Conservation (phyloP, 257 asterid species). For the Haberlea rhodopensis region DNA sequence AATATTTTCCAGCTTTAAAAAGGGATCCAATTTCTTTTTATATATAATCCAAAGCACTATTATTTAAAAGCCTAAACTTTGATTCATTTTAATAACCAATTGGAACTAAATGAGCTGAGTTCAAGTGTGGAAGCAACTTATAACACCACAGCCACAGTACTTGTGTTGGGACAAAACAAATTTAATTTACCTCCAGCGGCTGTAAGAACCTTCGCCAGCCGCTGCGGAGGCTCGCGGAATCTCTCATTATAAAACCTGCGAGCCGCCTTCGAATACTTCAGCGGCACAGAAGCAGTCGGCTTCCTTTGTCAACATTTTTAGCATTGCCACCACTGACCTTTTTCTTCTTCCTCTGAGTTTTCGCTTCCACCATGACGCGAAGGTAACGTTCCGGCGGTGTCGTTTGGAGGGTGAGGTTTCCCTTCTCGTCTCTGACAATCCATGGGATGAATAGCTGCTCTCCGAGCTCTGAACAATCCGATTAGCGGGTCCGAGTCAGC, state of each 20-base stretch:
- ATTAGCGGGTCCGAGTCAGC: conserved; percentile 29
- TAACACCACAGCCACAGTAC: too few species aligned
- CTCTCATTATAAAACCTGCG: conserved; percentile 91
- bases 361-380: conserved; percentile 48
- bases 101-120: background rate
- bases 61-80: background rate
- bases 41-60: too few species aligned
- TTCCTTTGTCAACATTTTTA: conserved; percentile 28
- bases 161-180: too few species aligned
- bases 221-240: conserved; percentile 79
- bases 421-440: conserved; percentile 67
- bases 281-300: conserved; percentile 34
- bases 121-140: background rate
- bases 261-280: conserved; percentile 90
- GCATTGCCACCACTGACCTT: conserved; percentile 35
- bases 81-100: background rate
- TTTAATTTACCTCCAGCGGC: conserved; percentile 82
- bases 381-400: conserved; percentile 58
- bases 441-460: conserved; percentile 63
- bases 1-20: background rate
- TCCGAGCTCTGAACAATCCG: conserved; percentile 31
- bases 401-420: conserved; percentile 47
- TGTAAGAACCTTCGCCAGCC: conserved; percentile 85
- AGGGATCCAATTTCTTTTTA: too few species aligned
- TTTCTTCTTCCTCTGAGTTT: conserved; percentile 57